Conservation (phyloP, 768 basidiomycete genomes). For the Lactifluus rugatus region DNA sequence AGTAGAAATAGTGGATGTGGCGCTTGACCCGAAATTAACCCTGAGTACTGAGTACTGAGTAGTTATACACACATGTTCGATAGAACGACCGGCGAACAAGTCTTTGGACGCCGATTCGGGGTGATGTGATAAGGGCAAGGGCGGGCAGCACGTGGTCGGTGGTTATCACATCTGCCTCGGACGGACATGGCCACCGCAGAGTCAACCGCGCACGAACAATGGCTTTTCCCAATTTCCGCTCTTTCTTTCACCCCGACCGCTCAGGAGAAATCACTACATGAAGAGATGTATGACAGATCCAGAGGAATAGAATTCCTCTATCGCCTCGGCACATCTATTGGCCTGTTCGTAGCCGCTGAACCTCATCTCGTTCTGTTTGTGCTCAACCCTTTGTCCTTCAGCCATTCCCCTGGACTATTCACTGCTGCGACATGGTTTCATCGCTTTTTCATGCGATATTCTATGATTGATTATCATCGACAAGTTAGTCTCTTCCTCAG, state of each 20-base stretch:
- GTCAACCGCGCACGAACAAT: conserved; percentile 2
- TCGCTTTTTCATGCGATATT: conserved; percentile 81
- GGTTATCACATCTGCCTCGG: not conserved
- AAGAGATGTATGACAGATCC: conserved; percentile 69
- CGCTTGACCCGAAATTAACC: not conserved
- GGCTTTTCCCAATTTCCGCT: conserved; percentile 16
- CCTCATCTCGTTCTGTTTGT: conserved; percentile 1
- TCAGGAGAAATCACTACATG: conserved; percentile 32
- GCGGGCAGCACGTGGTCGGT: too few relatives aligned
- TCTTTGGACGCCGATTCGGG: not conserved
- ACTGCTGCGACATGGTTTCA: conserved; percentile 89
- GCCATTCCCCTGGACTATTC: conserved; percentile 72
- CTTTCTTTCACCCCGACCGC: conserved; percentile 17
- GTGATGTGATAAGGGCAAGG: not conserved
- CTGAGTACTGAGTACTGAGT: too few relatives aligned
- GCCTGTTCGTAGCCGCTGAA: conserved; percentile 44
- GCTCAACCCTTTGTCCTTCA: conserved; percentile 26
- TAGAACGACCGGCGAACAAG: not conserved
- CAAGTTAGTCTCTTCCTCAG: conserved; percentile 39
- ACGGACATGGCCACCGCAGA: not conserved
- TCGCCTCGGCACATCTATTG: conserved; percentile 67
- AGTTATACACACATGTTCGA: too few relatives aligned
- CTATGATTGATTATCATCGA: conserved; percentile 72
- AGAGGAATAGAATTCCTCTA: conserved; percentile 81
- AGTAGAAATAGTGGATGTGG: not conserved